A percentile compares a stretch with the other conserved stretches of the same genome.
These are phyloP conservation scores for Trichoderma gracile DNA, from an alignment of 2,329 filamentous ascomycete species.

Conservation along the genomic window DNA sequence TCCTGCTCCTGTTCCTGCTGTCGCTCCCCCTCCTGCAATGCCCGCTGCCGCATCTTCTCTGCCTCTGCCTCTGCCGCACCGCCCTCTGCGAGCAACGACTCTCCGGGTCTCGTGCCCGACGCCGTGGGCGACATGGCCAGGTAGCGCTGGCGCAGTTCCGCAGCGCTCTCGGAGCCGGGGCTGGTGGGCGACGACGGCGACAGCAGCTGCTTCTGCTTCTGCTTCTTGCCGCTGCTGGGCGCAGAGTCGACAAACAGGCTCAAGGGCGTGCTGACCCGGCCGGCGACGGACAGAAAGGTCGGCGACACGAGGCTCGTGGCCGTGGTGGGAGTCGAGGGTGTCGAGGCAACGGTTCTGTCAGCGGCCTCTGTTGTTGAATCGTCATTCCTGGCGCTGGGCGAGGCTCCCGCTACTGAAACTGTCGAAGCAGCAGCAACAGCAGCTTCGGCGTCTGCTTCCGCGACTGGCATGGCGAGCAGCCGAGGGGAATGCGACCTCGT, in stretches of 20 bases:
- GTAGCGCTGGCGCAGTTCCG: conserved; percentile 21
- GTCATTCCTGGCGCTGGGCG: neutral
- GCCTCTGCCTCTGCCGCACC: neutral
- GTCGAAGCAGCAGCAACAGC: neutral
- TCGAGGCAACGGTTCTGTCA: conserved; percentile 29
- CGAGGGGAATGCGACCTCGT: conserved; percentile 19
- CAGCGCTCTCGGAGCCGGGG: neutral
- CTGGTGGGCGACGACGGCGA: neutral
- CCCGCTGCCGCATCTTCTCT: neutral
- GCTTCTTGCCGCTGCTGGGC: conserved; percentile 18
- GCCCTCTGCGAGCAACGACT: neutral
- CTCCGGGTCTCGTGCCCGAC: neutral
- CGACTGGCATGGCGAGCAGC: conserved; percentile 21
- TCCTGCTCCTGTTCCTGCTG: neutral
- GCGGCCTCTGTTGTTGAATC: neutral
- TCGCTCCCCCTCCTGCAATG: neutral
- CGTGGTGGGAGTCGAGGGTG: conserved; percentile 32
- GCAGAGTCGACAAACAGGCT: conserved; percentile 35
- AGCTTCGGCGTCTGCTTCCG: conserved; percentile 16
- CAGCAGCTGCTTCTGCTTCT: neutral
- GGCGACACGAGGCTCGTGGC: conserved; percentile 34
- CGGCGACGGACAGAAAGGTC: conserved; percentile 36
- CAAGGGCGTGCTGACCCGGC: conserved; percentile 35
- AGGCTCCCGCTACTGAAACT: neutral
- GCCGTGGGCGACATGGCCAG: conserved; percentile 24